Base-by-base conservation (phyloP, 2,329 filamentous ascomycete species). In the Hansfordia pulvinata region DNA sequence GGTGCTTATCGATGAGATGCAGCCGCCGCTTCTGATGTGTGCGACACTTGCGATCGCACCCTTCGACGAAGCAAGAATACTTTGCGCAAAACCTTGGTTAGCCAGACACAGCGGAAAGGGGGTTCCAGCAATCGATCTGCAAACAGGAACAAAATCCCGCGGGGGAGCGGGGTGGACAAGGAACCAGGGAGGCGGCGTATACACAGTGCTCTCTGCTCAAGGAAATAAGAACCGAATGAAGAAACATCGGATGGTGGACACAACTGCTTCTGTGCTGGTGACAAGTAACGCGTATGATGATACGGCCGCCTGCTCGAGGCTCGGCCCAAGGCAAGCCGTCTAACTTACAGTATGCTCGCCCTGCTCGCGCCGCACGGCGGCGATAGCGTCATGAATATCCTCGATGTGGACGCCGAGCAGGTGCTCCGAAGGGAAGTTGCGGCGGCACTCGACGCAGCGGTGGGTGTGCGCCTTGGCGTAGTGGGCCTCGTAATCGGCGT, bases 1-100 rank as follows among this genome's bases (percentile, higher is more conserved):
- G 68, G 52, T 98, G 90, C 56, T 93, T 94, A 59, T 93, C 86
- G 38, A 93, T 83, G 37, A 93, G 63, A 58, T 98, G 88, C 48
- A 83, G 71, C 18, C 82, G 69, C 23, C 90, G 71, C 53, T 93
- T 96, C 43, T 82, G 75, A 17, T 79, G 75, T 4, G 81, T 85
- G 29, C 70, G 73, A 54, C 86, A 94, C 47, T 84, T 76, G 37
- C 80, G 71, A 32, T 90, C 82, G 50, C 90, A 98, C 25, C 67
- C 76, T 44, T 93, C 80, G 6, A 94, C 75, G 43, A 96, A 92
- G 55, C 90, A 98, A 5, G 72, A 75, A 52, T 79, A 94, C 74
- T 90, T 32, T 10, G 15, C 23, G 27, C 20, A 20, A 19, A n/a
- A n/a, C n/a, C n/a, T n/a, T n/a, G n/a, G 34, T 35, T 23, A 33